Evolutionary conservation across 208 protist species (phyloP).

Genomic region (Leptomonas seymouri): DNA sequence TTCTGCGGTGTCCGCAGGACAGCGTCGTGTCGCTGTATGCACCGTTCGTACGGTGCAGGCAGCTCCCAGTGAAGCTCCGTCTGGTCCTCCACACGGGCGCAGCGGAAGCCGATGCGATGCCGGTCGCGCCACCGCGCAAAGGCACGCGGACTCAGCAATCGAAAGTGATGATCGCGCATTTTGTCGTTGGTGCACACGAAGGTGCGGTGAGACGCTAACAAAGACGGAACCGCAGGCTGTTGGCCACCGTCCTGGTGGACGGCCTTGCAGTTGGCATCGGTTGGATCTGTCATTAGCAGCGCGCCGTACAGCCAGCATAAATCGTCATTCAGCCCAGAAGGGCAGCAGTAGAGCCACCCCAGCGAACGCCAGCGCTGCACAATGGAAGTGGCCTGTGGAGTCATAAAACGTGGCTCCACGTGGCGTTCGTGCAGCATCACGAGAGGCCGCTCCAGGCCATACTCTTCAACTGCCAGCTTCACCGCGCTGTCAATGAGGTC

Average conservation of each 20-base stretch:
- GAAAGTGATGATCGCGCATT: slow-evolving; percentile 87
- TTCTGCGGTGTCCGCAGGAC: neutral
- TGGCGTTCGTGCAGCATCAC: slow-evolving; percentile 84
- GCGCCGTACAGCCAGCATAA: slow-evolving; percentile 82
- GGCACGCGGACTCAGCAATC: slow-evolving; percentile 62
- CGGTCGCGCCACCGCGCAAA: slow-evolving; percentile 79
- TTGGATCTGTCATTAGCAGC: slow-evolving; percentile 49
- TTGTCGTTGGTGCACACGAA: slow-evolving; percentile 79
- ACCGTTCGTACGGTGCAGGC: slow-evolving; percentile 53
- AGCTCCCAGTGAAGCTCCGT: slow-evolving; percentile 51
- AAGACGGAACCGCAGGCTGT: neutral
- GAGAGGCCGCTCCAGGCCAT: slow-evolving; percentile 53
- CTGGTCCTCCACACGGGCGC: slow-evolving; percentile 34
- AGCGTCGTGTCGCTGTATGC: slow-evolving; percentile 41
- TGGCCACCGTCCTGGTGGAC: neutral
- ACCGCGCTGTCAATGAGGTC: slow-evolving; percentile 66
- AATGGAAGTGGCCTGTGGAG: slow-evolving; percentile 31
- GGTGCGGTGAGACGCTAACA: slow-evolving; percentile 26
- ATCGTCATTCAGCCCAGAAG: slow-evolving; percentile 77
- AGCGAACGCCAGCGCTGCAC: slow-evolving; percentile 51
- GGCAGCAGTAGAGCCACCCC: slow-evolving; percentile 54
- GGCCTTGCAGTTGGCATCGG: no score
- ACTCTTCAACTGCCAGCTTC: slow-evolving; percentile 31
- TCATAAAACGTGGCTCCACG: slow-evolving; percentile 42
- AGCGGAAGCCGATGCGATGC: slow-evolving; percentile 70